Evolutionary conservation across 192 early-diverging fungal species (phyloP).

Genomic region (Chytriomyces sp.): DNA sequence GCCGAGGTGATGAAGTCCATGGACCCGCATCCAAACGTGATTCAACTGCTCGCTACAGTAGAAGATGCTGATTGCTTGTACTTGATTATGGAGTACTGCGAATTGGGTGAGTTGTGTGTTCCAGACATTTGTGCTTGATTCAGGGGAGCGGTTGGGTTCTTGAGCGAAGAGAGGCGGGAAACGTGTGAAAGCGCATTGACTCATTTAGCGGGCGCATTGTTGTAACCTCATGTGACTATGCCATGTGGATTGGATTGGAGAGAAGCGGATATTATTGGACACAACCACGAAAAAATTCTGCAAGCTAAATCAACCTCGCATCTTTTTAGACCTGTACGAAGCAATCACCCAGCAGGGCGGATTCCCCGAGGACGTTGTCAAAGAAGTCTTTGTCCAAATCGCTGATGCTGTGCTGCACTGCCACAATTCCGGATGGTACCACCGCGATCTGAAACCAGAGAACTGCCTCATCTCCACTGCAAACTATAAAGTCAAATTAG

Average conservation of each 20-base stretch:
- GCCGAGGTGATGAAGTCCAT: conserved; percentile 34
- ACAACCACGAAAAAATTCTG: no score
- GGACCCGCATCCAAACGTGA: conserved; percentile 35
- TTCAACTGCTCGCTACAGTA: conserved; percentile 34
- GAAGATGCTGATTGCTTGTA: conserved; percentile 39
- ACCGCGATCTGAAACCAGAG: conserved; percentile 94
- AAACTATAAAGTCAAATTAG: conserved; percentile 72
- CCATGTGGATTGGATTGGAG: no score
- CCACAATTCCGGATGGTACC: conserved; percentile 80
- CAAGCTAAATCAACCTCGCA: no score
- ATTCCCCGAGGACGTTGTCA: conserved; percentile 46
- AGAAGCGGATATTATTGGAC: no score
- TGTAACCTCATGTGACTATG: no score
- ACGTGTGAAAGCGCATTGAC: no score
- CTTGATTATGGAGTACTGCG: conserved; percentile 45
- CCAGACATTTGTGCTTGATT: no score
- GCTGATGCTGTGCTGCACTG: conserved; percentile 76
- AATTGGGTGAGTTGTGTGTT: conserved; percentile 22
- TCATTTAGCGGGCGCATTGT: no score
- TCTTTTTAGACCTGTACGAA: conserved; percentile 36
- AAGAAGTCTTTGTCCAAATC: conserved; percentile 74
- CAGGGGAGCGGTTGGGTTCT: no score
- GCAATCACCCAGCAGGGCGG: conserved; percentile 43
- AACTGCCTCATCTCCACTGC: conserved; percentile 69
- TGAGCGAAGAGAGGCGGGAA: no score